Percentiles rank a stretch among this genome's conserved stretches.
Conservation (phyloP, 805 yeast species). For the Saturnispora serradocipensis region DNA sequence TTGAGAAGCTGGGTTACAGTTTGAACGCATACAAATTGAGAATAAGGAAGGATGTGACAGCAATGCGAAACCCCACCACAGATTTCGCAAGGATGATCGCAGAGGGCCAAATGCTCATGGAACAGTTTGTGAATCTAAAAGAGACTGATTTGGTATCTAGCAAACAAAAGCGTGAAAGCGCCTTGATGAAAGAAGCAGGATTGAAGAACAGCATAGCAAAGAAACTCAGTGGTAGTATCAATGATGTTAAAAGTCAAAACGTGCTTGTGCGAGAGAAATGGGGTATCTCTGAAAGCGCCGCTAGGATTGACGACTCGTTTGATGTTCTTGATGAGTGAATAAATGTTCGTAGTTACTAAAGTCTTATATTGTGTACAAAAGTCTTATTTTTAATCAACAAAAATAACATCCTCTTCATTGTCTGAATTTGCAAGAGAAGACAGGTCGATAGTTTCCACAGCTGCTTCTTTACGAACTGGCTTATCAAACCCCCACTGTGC, state of each 20-base stretch:
- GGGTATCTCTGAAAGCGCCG: slow-evolving; percentile 29
- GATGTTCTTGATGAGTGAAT: slow-evolving; percentile 16
- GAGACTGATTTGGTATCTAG: slow-evolving; percentile 21
- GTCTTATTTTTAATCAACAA: slow-evolving; percentile 6
- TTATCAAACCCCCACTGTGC: background rate
- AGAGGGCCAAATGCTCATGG: slow-evolving; percentile 13
- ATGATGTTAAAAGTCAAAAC: slow-evolving; percentile 20
- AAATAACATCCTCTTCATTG: slow-evolving; percentile 1
- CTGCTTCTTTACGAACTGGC: background rate
- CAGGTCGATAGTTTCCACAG: slow-evolving; percentile 1
- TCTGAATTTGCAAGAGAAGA: background rate
- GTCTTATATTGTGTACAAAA: background rate
- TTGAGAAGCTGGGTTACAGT: slow-evolving; percentile 10
- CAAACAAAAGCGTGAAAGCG: slow-evolving; percentile 22
- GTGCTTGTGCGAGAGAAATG: slow-evolving; percentile 26
- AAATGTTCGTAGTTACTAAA: background rate
- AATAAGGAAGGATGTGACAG: slow-evolving; percentile 27
- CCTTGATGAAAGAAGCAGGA: slow-evolving; percentile 24
- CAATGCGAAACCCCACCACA: slow-evolving; percentile 22
- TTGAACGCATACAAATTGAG: slow-evolving; percentile 19
- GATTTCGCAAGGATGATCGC: slow-evolving; percentile 18
- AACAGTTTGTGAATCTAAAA: slow-evolving; percentile 18
- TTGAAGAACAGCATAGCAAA: slow-evolving; percentile 22
- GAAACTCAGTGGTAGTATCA: slow-evolving; percentile 22
- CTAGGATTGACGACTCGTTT: slow-evolving; percentile 21